Evolutionary conservation across 371 early-diverging fungal species (phyloP), one percentile per base, ranked within the genome.

Genomic region (Amoeboaphelidium occidentale): DNA sequence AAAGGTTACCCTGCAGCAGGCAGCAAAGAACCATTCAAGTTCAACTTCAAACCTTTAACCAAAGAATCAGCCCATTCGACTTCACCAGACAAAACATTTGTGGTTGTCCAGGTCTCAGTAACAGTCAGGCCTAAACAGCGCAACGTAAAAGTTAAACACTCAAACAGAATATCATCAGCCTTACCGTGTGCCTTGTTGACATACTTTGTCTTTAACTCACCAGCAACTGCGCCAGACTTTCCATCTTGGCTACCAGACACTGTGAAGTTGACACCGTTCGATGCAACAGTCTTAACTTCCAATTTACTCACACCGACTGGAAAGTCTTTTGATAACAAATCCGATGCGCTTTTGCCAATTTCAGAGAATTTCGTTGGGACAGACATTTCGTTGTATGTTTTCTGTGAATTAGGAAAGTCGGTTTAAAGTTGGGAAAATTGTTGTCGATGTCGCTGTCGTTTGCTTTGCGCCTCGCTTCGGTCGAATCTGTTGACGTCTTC

Each of bases 151-250:
- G 6, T 17, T 6, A 20, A 48, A 10, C 3, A 4, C 10, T 23
- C 13, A 0, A 41, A 48, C 20, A 45, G 2, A 47, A 22, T 3
- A 1, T 50, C 2, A 48, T 3, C 10, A 10, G 3, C 47, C 56
- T 17, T 46, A 63, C 91, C 92, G 58, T 79, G 81, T 60, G 78
- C 65, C 73, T 79, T 83, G 73, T 92, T 85, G 53, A 76, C 64
- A 63, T 85, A 92, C 76, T 92, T 93, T 68, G 80, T 79, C 78
- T 89, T 89, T 60, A 93, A 71, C 61, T 96, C 94, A 65, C 84
- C 83, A 58, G 75, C 74, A 60, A 96, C 91, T 66, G 70, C 72
- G 51, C 91, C 90, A 50, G 82, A 69, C 76, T 89, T 89, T 73
- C 76, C 74, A 69, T 90, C 90, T 70, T 88, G 81, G 62, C 70